Evolutionary conservation across 257 asterid genomes (phyloP), one percentile per base, ranked within the genome.

Genomic region (Sherardia arvensis): DNA sequence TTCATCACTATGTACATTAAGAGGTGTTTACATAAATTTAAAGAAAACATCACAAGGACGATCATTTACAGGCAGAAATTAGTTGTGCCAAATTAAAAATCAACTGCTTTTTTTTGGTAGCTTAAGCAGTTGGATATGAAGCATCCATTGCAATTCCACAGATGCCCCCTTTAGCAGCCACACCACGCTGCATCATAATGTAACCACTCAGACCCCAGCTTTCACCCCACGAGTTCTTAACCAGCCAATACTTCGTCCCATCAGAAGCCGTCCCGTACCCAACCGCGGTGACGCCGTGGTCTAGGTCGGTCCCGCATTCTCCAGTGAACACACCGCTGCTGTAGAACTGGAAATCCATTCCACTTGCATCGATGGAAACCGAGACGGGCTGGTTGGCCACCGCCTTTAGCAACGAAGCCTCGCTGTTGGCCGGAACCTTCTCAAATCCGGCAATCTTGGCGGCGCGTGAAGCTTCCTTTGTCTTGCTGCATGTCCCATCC

Each of bases 71-170:
- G 34, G 43, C 43, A 34, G 43, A 34, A 7, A 7, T 34, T 5
- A 7, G 51, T 11, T 43, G 51, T 30, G 34, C 34, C 34, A 30
- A 30, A 30, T 6, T 30, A 30, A 17, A 3, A 17, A 6, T 43
- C 21, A n/a, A 14, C 51, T 43, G 51, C 7, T 4, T 5, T 43
- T 43, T 14, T 43, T 4, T 14, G n/a, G 51, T 11, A 17, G 0
- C 54, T 56, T 56, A 48, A 38, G 73, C 79, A 51, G 79, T 75
- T 56, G 85, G 85, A 64, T 80, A 80, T 14, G 80, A 77, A 70
- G 81, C 76, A 54, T 74, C 66, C 86, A 81, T 78, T 22, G 81
- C 79, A 55, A 70, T 70, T 7, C 74, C 66, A 30, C 74, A 64
- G 7, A 70, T 65, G 7, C 75, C 75, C 45, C 58, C 66, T 57